Percentiles rank a stretch among this genome's conserved stretches.
These are phyloP conservation scores for Lipomyces starkeyi DNA, from an alignment of 805 yeast species.

Conservation along the genomic window DNA sequence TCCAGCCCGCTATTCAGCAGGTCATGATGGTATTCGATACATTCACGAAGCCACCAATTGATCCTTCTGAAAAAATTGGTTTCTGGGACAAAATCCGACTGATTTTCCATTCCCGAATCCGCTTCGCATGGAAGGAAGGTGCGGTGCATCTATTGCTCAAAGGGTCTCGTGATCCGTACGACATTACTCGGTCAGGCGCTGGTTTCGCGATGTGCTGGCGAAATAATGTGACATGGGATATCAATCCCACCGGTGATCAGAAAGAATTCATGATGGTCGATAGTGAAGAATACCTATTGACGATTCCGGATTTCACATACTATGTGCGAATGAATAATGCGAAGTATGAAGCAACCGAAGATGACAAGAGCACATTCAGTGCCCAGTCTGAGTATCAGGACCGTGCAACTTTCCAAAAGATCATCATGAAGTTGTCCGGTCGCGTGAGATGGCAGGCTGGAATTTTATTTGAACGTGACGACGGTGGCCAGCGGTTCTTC, in stretches of 20 bases:
- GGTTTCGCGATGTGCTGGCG: slow-evolving; percentile 81
- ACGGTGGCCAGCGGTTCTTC: slow-evolving; percentile 52
- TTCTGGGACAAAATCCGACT: slow-evolving; percentile 90
- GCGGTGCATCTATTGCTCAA: slow-evolving; percentile 48
- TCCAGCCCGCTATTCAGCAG: slow-evolving; percentile 83
- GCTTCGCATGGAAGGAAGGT: slow-evolving; percentile 51
- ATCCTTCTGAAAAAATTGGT: slow-evolving; percentile 83
- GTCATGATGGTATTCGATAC: slow-evolving; percentile 77
- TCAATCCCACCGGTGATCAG: slow-evolving; percentile 74
- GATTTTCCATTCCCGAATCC: slow-evolving; percentile 73
- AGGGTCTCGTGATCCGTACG: slow-evolving; percentile 77
- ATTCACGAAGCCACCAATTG: slow-evolving; percentile 87
- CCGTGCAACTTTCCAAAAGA: slow-evolving; percentile 49
- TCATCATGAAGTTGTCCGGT: slow-evolving; percentile 66
- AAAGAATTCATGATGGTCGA: slow-evolving; percentile 66
- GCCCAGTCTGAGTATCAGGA: slow-evolving; percentile 38
- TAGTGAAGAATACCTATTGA: slow-evolving; percentile 68
- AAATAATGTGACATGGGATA: slow-evolving; percentile 60
- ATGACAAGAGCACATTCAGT: slow-evolving; percentile 31
- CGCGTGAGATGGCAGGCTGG: slow-evolving; percentile 81
- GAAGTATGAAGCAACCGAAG: slow-evolving; percentile 33
- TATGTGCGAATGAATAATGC: slow-evolving; percentile 51
- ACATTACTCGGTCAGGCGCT: slow-evolving; percentile 65
- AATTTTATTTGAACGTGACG: slow-evolving; percentile 70
- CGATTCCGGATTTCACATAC: slow-evolving; percentile 69